These are phyloP conservation scores for Yarrowia porcina DNA, from an alignment of 805 yeast genomes.

Conservation along the genomic window DNA sequence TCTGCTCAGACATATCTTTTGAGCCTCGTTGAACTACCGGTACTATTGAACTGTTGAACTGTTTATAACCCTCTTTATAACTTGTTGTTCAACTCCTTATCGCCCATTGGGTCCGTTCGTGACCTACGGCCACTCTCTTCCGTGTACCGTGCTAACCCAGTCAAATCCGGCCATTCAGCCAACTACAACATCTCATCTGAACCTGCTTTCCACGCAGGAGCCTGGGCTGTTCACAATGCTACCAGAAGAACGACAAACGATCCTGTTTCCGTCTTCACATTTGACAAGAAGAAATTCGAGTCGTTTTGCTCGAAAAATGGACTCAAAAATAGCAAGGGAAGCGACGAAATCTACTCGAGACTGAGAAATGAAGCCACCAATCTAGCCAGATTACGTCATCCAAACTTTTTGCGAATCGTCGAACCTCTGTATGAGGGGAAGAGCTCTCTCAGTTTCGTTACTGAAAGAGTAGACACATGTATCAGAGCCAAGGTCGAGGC, in stretches of 20 bases:
- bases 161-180: slow-evolving; percentile 31
- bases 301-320: slow-evolving; percentile 51
- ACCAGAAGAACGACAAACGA: slow-evolving; percentile 51
- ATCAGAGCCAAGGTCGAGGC: slow-evolving; percentile 46
- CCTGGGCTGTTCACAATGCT: slow-evolving; percentile 87
- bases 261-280: slow-evolving; percentile 74
- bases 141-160: neutral
- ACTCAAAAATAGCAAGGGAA: slow-evolving; percentile 46
- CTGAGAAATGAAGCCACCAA: slow-evolving; percentile 66
- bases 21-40: too few species aligned
- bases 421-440: slow-evolving; percentile 90
- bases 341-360: slow-evolving; percentile 63
- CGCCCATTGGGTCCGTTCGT: too few species aligned
- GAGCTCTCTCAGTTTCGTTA: slow-evolving; percentile 71
- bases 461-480: slow-evolving; percentile 69
- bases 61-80: too few species aligned
- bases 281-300: slow-evolving; percentile 77
- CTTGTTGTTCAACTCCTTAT: too few species aligned
- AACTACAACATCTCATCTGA: slow-evolving; percentile 65
- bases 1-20: too few species aligned
- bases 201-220: slow-evolving; percentile 68
- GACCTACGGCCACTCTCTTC: too few species aligned
- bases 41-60: too few species aligned
- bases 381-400: slow-evolving; percentile 81
- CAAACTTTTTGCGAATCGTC: slow-evolving; percentile 73